A percentile compares a stretch with the other conserved stretches of the same genome.
phyloP scores from a whole-genome alignment of 2,329 filamentous ascomycete species.

The Hypoxylon sp. region DNA sequence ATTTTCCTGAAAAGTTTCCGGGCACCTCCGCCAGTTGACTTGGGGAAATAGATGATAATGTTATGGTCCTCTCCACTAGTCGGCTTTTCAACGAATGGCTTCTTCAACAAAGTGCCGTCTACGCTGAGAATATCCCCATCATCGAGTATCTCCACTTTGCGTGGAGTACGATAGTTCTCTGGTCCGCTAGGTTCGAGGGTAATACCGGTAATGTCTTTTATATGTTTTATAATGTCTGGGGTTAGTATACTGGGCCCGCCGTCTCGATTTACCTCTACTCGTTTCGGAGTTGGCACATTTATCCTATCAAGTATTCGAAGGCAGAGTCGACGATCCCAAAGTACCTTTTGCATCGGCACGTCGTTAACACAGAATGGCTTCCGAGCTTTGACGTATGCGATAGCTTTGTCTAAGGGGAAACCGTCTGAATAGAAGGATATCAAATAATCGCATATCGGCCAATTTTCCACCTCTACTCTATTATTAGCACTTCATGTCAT shows the following conservation, averaged over 20 bases:
- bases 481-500: slow-evolving; percentile 45
- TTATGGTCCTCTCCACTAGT: slow-evolving; percentile 99
- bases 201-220: slow-evolving; percentile 86
- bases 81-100: slow-evolving; percentile 98
- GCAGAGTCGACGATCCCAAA: slow-evolving; percentile 96
- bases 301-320: slow-evolving; percentile 90
- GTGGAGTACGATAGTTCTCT: slow-evolving; percentile 68
- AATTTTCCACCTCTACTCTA: slow-evolving; percentile 59
- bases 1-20: slow-evolving; percentile 95
- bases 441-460: slow-evolving; percentile 79
- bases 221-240: slow-evolving; percentile 82
- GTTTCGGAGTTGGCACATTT: slow-evolving; percentile 87
- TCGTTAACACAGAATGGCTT: slow-evolving; percentile 99
- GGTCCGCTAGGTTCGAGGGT: slow-evolving; percentile 78
- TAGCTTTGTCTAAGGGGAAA: slow-evolving; percentile 96
- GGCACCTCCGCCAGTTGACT: slow-evolving; percentile 87
- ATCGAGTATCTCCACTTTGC: slow-evolving; percentile 87
- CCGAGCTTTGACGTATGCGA: slow-evolving; percentile 91
- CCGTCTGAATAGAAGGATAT: slow-evolving; percentile 99
- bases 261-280: slow-evolving; percentile 92
- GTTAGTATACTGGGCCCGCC: slow-evolving; percentile 87
- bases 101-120: slow-evolving; percentile 84
- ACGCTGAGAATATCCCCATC: slow-evolving; percentile 90
- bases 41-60: slow-evolving; percentile 97
- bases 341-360: slow-evolving; percentile 94